A percentile compares a stretch with the other conserved stretches of the same genome.
phyloP scores from a whole-genome alignment of 352 stramenopile genomes.

The Phytophthora pseudosyringae region DNA sequence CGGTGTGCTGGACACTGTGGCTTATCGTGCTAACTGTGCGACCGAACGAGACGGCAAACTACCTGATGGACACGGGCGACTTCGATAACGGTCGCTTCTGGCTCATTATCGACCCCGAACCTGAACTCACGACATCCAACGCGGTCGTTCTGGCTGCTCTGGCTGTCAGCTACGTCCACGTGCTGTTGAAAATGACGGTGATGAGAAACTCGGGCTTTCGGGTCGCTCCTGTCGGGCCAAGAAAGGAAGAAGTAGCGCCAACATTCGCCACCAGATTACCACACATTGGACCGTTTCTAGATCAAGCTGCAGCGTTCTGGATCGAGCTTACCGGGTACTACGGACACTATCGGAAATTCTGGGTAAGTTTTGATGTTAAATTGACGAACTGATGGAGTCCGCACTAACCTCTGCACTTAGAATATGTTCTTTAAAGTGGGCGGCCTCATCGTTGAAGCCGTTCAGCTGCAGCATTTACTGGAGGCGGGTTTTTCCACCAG shows the following conservation, averaged over 20 bases:
- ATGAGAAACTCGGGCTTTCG: slow-evolving; percentile 7
- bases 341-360: slow-evolving; percentile 11
- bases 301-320: background rate
- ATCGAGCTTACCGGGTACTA: slow-evolving; percentile 12
- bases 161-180: slow-evolving; percentile 23
- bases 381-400: background rate
- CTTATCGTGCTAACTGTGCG: slow-evolving; percentile 38
- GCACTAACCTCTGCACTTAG: background rate
- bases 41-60: slow-evolving; percentile 46
- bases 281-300: background rate
- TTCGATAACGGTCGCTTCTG: slow-evolving; percentile 63
- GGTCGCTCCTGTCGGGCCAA: background rate
- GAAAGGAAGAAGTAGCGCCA: background rate
- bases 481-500: slow-evolving; percentile 15
- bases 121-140: slow-evolving; percentile 16
- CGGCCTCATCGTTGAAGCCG: slow-evolving; percentile 22
- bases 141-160: slow-evolving; percentile 21
- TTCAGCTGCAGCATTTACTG: slow-evolving; percentile 23
- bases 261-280: background rate
- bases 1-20: slow-evolving; percentile 40
- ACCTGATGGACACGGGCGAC: slow-evolving; percentile 51
- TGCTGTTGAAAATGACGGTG: slow-evolving; percentile 37
- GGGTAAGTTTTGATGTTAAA: slow-evolving; percentile 2
- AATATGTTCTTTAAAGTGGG: slow-evolving; percentile 22
- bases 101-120: slow-evolving; percentile 34